Evolutionary conservation across 257 asterid genomes (phyloP).

Genomic region (Petrea volubilis): DNA sequence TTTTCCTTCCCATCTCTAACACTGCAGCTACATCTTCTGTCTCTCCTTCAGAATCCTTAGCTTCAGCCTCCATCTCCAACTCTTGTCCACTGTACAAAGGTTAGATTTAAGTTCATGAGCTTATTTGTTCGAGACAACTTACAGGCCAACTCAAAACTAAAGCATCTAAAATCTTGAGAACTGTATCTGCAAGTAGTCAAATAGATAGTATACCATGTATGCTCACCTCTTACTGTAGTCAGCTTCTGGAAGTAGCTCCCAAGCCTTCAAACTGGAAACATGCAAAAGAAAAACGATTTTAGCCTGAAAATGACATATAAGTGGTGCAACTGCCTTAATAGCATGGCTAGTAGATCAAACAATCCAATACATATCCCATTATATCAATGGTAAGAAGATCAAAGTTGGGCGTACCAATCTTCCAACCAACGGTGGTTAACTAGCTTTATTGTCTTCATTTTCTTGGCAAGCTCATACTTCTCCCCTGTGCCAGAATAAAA

Average conservation of each 20-base stretch:
- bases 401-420: conserved; percentile 62
- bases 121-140: not conserved
- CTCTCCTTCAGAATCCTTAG: conserved; percentile 95
- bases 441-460: conserved; percentile 62
- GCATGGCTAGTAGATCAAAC: conserved; percentile 7
- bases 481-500: conserved; percentile 58
- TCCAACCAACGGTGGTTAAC: conserved; percentile 93
- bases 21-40: conserved; percentile 44
- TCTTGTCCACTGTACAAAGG: conserved; percentile 66
- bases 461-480: conserved; percentile 88
- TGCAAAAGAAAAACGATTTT: not conserved
- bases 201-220: not conserved
- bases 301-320: not conserved
- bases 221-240: conserved; percentile 75
- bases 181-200: not conserved
- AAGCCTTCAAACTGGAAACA: conserved; percentile 68
- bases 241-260: conserved; percentile 89
- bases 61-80: conserved; percentile 80
- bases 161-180: not conserved
- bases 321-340: not conserved
- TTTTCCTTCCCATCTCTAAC: conserved; percentile 32
- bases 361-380: not conserved
- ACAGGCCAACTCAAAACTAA: not conserved
- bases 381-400: conserved; percentile 17
- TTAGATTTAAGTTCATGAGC: conserved; percentile 8